Evolutionary conservation across 2,329 filamentous ascomycete species (phyloP).

Genomic region (Penicillium sclerotigenum): DNA sequence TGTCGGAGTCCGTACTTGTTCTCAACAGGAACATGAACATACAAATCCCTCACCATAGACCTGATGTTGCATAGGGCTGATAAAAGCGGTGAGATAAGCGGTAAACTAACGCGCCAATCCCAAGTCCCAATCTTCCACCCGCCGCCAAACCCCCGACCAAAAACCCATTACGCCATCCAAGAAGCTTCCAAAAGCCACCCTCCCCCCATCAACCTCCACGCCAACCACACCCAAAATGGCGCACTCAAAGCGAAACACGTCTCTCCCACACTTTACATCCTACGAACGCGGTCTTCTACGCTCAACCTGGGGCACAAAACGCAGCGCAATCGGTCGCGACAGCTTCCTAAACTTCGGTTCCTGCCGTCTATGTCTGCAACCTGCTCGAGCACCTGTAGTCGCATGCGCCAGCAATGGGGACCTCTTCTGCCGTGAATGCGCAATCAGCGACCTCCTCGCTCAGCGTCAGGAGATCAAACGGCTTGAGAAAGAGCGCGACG

Average conservation of each 20-base stretch:
- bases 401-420: slow-evolving; percentile 75
- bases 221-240: slow-evolving; percentile 33
- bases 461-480: slow-evolving; percentile 91
- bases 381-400: slow-evolving; percentile 79
- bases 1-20: not conserved
- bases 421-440: slow-evolving; percentile 93
- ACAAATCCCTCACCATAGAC: not conserved
- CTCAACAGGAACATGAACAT: not conserved
- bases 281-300: slow-evolving; percentile 83
- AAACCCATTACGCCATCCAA: slow-evolving; percentile 5
- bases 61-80: not conserved
- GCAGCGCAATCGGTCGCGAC: slow-evolving; percentile 82
- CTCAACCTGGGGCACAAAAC: slow-evolving; percentile 74
- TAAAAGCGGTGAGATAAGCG: not conserved
- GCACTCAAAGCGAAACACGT: slow-evolving; percentile 77
- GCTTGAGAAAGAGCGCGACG: slow-evolving; percentile 63
- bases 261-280: slow-evolving; percentile 87
- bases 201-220: not conserved
- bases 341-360: slow-evolving; percentile 89
- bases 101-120: not conserved
- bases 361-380: slow-evolving; percentile 81
- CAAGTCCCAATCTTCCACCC: not conserved
- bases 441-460: slow-evolving; percentile 81
- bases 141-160: not conserved
- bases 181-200: not conserved